These are phyloP conservation scores for Lagerstroemia speciosa DNA, from an alignment of 345 rosid genomes.

Conservation along the genomic window DNA sequence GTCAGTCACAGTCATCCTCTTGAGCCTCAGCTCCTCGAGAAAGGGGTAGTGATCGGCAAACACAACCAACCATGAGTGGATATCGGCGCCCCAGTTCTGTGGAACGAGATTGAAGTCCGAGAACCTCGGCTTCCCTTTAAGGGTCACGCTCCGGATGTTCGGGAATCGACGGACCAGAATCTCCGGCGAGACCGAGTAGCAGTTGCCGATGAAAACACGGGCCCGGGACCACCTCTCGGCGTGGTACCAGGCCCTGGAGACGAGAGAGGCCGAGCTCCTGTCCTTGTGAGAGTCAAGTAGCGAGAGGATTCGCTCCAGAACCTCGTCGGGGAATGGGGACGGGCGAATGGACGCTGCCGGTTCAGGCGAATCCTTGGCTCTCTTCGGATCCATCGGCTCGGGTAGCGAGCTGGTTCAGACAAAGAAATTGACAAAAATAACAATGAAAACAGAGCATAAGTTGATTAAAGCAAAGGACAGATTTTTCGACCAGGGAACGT, in stretches of 20 bases:
- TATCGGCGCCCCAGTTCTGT: conserved; percentile 59
- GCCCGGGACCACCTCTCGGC: conserved; percentile 57
- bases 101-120: conserved; percentile 67
- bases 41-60: conserved; percentile 43
- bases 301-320: conserved; percentile 45
- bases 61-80: conserved; percentile 45
- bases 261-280: conserved; percentile 54
- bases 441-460: too few species aligned
- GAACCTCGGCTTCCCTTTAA: conserved; percentile 69
- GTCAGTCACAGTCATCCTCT: conserved; percentile 61
- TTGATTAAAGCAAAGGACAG: too few species aligned
- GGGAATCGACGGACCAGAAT: conserved; percentile 49
- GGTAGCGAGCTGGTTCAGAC: background rate
- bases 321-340: conserved; percentile 55
- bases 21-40: conserved; percentile 53
- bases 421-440: too few species aligned
- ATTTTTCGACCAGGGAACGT: too few species aligned
- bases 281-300: conserved; percentile 36
- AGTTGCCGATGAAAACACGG: conserved; percentile 59
- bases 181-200: conserved; percentile 61
- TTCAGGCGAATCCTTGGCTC: conserved; percentile 17
- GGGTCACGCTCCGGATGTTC: conserved; percentile 39
- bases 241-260: conserved; percentile 57
- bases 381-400: conserved; percentile 21
- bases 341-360: conserved; percentile 14